Evolutionary conservation across 2,329 filamentous ascomycete species (phyloP), one percentile per base, ranked within the genome.

Genomic region (Aspergillus uvarum): DNA sequence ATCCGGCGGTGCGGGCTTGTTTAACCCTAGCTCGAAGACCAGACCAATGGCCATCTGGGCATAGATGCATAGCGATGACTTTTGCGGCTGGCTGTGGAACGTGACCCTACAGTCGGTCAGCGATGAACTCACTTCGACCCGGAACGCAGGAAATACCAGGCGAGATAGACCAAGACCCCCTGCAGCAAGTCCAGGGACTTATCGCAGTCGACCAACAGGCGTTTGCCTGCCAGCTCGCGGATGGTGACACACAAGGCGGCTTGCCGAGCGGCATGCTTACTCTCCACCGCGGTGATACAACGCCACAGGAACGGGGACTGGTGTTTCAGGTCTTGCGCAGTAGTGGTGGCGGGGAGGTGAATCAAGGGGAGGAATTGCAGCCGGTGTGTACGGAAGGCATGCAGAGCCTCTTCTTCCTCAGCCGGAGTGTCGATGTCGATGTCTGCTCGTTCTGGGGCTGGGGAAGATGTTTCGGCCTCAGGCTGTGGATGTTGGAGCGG

Each of bases 241-340:
- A 60, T 38, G 31, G 54, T 38, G 12, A 29, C 49, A 21, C 59
- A 51, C 5, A 62, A 21, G 2, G 29, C 44, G 1, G 44, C 22
- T 12, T 57, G 55, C 2, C 44, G 52, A 2, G 29, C 5, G 2
- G 53, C 49, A 54, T 58, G 31, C 38, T 53, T 58, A 16, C 49
- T 55, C 42, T 64, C 54, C 2, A 59, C 48, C 16, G 52, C 48
- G 1, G 47, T 29, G 11, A 64, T 60, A n/a, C 60, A 60, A 1
- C 26, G 52, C 60, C 62, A 64, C 3, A 62, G 47, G 14, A 62
- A 62, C 1, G 62, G 60, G 3, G 52, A 64, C 10, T 58, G 26
- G 11, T 21, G 26, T 38, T 60, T 49, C 8, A 62, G 16, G 3
- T 59, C 38, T 2, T 26, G 49, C 0, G 56, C 58, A 3, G 38